Conservation (phyloP, 2,329 filamentous ascomycete species). For the Grosmannia penicillata region DNA sequence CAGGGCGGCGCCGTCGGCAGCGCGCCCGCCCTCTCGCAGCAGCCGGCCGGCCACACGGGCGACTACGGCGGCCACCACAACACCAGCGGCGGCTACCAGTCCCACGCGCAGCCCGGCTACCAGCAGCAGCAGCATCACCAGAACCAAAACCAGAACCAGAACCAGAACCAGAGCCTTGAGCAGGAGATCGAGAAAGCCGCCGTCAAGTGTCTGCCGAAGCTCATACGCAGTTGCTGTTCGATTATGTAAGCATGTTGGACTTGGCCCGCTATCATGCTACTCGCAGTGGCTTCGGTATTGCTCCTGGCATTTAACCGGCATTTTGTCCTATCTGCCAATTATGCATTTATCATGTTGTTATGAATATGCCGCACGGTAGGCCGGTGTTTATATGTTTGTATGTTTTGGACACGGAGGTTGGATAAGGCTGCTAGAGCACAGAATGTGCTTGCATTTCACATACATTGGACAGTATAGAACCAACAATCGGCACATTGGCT, state of each 20-base stretch:
- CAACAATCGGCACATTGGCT: no score
- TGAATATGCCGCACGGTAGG: no score
- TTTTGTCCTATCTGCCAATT: no score
- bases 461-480: no score
- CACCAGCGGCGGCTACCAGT: conserved; percentile 9
- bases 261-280: no score
- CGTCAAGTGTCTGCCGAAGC: conserved; percentile 37
- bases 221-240: conserved; percentile 52
- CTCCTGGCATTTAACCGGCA: background rate
- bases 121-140: conserved; percentile 21
- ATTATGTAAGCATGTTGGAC: conserved; percentile 44
- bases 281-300: background rate
- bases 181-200: conserved; percentile 34
- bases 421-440: no score
- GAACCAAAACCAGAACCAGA: conserved; percentile 17
- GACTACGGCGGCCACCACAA: conserved; percentile 22
- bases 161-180: conserved; percentile 38
- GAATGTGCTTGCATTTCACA: no score
- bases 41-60: conserved; percentile 24
- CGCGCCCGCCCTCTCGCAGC: conserved; percentile 28
- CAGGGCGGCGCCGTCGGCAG: conserved; percentile 49
- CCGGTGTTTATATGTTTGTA: no score
- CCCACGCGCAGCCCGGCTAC: conserved; percentile 21
- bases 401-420: no score
- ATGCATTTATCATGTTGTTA: no score